Evolutionary conservation across 106 monocot species (phyloP), one percentile per base, ranked within the genome.

Genomic region (Apostasia shenzhenica): DNA sequence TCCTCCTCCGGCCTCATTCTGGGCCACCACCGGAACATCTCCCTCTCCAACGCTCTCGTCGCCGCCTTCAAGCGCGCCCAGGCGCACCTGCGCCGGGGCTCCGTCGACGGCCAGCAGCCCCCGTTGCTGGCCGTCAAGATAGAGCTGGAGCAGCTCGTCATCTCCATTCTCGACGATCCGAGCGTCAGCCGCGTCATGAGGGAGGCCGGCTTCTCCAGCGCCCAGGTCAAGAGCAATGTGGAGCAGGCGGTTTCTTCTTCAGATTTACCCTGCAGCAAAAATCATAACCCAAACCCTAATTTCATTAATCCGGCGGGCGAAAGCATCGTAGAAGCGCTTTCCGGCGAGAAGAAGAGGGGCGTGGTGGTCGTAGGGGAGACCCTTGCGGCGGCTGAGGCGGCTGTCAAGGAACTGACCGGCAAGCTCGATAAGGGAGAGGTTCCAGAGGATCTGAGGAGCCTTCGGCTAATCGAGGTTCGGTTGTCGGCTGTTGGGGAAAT

Each of bases 1-100:
- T 51, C 82, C 53, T 75, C 85, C 51, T 66, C 85, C 14, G 54
- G 44, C 14, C 73, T 87, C 1, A 54, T 88, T 61, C 66, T 77
- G 39, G 69, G 75, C 2, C 71, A 59, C 55, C 61, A 74, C 69
- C 75, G 75, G 39, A 71, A 69, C 57, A 50, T 88, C 1, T 75
- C 81, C 45, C 81, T 94, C 54, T 91, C 94, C 38, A 95, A 95
- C 68, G 83, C 91, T 8, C 88, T 95, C 37, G 85, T 91, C 3
- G 94, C 94, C 8, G 91, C 94, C 10, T 95, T 95, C 81, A 95
- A 95, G 73, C 62, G 94, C 0, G 94, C 94, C 2, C 94, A 90
- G 62, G 94, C 94, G 1, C 90, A 94, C 73, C 94, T 90, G 72
- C 81, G 94, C 37, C 80, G 94, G 5, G 94, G 94, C 1, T 83